Evolutionary conservation across 768 basidiomycete genomes (phyloP), one percentile per base, ranked within the genome.

Genomic region (Hydnomerulius pinastri): DNA sequence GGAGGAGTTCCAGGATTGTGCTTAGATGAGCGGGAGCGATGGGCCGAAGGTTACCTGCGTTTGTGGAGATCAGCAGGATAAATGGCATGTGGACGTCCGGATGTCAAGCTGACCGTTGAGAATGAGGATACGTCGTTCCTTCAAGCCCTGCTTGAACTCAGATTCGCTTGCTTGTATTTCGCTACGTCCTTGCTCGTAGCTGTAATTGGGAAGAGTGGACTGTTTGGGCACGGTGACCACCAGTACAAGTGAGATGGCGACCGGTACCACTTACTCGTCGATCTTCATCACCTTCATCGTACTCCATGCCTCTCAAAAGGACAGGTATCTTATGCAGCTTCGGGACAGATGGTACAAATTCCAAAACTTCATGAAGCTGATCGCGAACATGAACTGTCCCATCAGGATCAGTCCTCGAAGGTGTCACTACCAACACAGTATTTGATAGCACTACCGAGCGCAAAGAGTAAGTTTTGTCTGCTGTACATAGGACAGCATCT

Each of bases 381-480:
- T 93, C 90, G 44, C 86, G 81, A 44, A 97, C 86, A 46, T 87
- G 79, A 9, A 90, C 73, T 2, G 71, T 69, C 38, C 79, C 73
- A 17, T 71, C 64, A 2, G 65, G 56, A 37, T 63, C 55, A 3
- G 59, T 56, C 32, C 71, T 63, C 2, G 75, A 71, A 15, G 83
- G 73, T 3, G 84, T 83, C 52, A 89, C 75, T 37, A 98, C 79
- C 11, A 94, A 74, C 28, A 95, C 71, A 0, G 92, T 86, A 67
- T 98, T 98, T 15, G 94, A 97, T 40, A 97, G 73, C 8, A 79
- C 77, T n/a, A 98, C 86, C 0, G 93, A 88, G 48, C 95, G 85
- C 23, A 98, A 71, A 2, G 80, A 63, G 64, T 87, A 99, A 0
- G 96, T 98, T 64, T 80, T 83, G 50, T 85, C 77, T 0, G 75